Conservation (phyloP, 1,284 basidiomycete species). For the Sanghuangporus sanghuang region DNA sequence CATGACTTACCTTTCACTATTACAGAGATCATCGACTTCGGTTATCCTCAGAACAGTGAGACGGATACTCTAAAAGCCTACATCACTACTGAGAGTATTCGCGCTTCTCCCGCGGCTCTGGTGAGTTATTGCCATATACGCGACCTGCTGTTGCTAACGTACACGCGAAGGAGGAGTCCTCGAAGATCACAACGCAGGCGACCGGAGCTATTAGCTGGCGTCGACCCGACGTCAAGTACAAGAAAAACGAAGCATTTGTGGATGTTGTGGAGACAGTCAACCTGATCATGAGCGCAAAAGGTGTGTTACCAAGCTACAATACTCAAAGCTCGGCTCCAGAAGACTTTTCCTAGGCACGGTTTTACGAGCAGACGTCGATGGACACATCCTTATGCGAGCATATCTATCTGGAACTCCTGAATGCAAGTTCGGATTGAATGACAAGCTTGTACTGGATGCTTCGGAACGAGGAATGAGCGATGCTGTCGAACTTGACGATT, state of each 20-base stretch:
- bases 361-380: slow-evolving; percentile 96
- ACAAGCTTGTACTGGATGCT: slow-evolving; percentile 96
- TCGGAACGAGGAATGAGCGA: slow-evolving; percentile 63
- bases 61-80: slow-evolving; percentile 97
- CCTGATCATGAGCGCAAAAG: slow-evolving; percentile 93
- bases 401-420: slow-evolving; percentile 95
- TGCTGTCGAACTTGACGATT: slow-evolving; percentile 94
- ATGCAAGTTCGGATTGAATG: slow-evolving; percentile 97
- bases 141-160: slow-evolving; percentile 4
- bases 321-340: neutral
- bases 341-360: slow-evolving; percentile 59
- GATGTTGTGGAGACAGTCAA: slow-evolving; percentile 98
- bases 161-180: slow-evolving; percentile 78
- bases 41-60: slow-evolving; percentile 99
- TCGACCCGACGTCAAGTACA: slow-evolving; percentile 91
- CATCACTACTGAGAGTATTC: slow-evolving; percentile 96
- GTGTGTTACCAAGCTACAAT: slow-evolving; percentile 35
- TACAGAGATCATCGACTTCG: slow-evolving; percentile 96
- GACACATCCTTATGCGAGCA: slow-evolving; percentile 97
- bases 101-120: slow-evolving; percentile 75
- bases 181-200: slow-evolving; percentile 94
- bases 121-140: slow-evolving; percentile 40
- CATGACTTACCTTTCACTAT: neutral
- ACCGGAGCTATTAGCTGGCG: slow-evolving; percentile 95
- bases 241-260: slow-evolving; percentile 98